Base-by-base conservation (phyloP, 352 stramenopile species). In the Globisporangium canariense region DNA sequence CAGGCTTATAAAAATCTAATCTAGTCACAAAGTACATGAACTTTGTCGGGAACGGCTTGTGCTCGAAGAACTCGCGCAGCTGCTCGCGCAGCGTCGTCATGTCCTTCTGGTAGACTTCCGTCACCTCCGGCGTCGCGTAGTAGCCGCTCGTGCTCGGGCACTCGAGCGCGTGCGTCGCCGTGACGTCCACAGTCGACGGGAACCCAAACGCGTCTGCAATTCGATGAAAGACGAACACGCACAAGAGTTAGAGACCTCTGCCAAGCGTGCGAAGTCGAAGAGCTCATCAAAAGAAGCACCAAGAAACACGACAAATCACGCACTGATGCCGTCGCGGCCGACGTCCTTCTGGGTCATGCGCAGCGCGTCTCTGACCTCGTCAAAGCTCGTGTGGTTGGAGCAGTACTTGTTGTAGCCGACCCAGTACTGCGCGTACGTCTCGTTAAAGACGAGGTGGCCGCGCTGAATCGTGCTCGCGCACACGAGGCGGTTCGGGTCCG, bases 351-450 rank as follows among this genome's bases (percentile, higher is more conserved):
- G 77, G 14, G 73, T 89, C 52, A 83, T 64, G 64, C 77, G 81
- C 51, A 94, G 69, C 54, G 74, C 80, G 67, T 80, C 50, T 65
- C 91, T 91, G 67, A 94, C 77, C 4, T 86, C 75, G 49, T 87
- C 71, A 51, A 83, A 91, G 63, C 80, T 86, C 62, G 80, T 91
- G 66, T 89, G 73, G 62, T 66, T 78, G 58, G 77, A 88, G 71
- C 86, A 94, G 65, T 78, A 94, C 71, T 94, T 94, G 74, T 94
- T 94, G 79, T 94, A 94, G 60, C 86, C 86, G 67, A 94, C 86
- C 86, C 86, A 94, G 74, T 94, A 94, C 70, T 94, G 86, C 54
- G 86, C 83, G 73, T 94, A 94, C 43, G 86, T 91, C 76, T 94
- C 86, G 65, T 94, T 94, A 66, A 94, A 94, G 9, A 94, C 86